Conservation (phyloP, 1,139 yeast genomes). For the Insectozyma bohioensis region DNA sequence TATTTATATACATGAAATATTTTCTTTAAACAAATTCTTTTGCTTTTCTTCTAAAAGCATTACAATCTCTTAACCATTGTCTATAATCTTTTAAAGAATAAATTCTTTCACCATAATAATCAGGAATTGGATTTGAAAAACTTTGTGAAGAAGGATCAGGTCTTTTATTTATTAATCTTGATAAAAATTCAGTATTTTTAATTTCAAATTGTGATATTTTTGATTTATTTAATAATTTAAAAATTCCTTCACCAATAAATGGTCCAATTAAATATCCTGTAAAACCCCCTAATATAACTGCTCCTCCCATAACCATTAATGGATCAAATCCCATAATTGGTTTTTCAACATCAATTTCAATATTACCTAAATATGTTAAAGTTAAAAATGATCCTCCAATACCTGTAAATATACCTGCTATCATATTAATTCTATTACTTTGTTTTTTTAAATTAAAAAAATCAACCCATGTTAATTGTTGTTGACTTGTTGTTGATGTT, state of each 20-base stretch:
- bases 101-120: conserved; percentile 94
- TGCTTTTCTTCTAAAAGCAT: conserved; percentile 84
- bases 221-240: conserved; percentile 54
- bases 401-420: conserved; percentile 68
- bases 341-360: conserved; percentile 82
- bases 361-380: conserved; percentile 73
- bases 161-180: conserved; percentile 71
- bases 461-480: conserved; percentile 64
- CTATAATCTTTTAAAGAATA: conserved; percentile 83
- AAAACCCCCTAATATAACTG: conserved; percentile 66
- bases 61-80: conserved; percentile 95
- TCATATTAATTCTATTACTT: conserved; percentile 68
- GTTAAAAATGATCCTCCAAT: conserved; percentile 67
- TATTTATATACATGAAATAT: no score
- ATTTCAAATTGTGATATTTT: conserved; percentile 45
- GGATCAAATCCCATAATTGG: conserved; percentile 86
- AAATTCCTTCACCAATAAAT: conserved; percentile 67
- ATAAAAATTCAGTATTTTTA: conserved; percentile 74
- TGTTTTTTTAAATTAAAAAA: conserved; percentile 75
- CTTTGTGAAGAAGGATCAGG: conserved; percentile 95
- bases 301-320: conserved; percentile 69
- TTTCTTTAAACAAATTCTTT: conserved; percentile 73
- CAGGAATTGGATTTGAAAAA: conserved; percentile 94
- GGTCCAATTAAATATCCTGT: conserved; percentile 87
- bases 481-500: conserved; percentile 13